phyloP scores from a whole-genome alignment of 73 alveolate species.

The Durusdinium trenchii region DNA sequence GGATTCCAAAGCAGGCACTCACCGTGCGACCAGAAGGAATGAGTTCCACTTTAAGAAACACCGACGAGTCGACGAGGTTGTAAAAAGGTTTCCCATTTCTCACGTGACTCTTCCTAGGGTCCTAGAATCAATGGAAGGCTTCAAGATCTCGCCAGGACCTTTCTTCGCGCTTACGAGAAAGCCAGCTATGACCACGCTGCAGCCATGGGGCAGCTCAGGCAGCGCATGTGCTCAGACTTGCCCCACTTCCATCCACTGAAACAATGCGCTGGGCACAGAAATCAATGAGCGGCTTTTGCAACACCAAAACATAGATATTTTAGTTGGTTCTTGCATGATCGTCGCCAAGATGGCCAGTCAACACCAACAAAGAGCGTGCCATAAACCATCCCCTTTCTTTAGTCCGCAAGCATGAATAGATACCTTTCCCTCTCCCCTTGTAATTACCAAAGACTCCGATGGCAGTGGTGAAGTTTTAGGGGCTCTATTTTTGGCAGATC shows the following conservation, averaged over 20 bases:
- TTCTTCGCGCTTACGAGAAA: conserved; percentile 32
- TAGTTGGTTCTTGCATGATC: neutral
- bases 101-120: no score
- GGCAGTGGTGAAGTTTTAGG: neutral
- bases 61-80: no score
- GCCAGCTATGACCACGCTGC: conserved; percentile 77
- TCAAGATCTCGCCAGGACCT: neutral
- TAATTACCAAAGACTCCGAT: neutral
- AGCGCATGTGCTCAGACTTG: neutral
- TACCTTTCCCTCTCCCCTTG: neutral
- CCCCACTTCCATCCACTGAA: neutral
- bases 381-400: neutral
- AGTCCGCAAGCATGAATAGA: no score
- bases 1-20: no score
- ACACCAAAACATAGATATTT: neutral
- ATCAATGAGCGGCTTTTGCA: neutral
- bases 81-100: no score
- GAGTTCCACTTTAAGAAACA: no score
- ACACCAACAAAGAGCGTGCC: neutral
- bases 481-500: neutral
- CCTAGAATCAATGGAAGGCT: no score
- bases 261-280: neutral
- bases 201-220: conserved; percentile 91
- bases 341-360: neutral
- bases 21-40: no score